Evolutionary conservation across 1,284 basidiomycete species (phyloP).

Genomic region (Microbotryomycetes sp.): DNA sequence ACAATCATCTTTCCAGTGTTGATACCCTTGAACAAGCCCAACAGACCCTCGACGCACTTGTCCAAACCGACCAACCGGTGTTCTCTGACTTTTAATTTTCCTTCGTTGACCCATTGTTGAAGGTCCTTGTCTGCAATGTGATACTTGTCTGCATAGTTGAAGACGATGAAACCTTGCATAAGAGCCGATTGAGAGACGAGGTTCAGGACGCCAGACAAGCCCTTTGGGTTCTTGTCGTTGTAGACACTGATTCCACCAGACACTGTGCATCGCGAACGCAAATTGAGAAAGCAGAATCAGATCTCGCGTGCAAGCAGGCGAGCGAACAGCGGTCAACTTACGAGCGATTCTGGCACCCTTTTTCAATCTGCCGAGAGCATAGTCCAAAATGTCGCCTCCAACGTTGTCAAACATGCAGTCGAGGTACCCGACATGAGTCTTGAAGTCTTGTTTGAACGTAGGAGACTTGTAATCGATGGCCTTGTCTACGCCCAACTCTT

Average conservation of each 20-base stretch:
- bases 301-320: too few species aligned
- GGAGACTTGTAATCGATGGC: conserved; percentile 77
- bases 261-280: neutral
- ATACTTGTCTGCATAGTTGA: conserved; percentile 50
- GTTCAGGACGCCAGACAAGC: conserved; percentile 44
- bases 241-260: conserved; percentile 12
- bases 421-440: conserved; percentile 47
- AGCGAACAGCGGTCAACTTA: neutral
- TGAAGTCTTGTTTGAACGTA: conserved; percentile 56
- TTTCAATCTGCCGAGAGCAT: conserved; percentile 64
- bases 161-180: conserved; percentile 73
- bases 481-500: conserved; percentile 69
- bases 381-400: conserved; percentile 64
- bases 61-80: conserved; percentile 22
- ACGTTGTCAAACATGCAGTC: conserved; percentile 75
- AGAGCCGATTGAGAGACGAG: conserved; percentile 68
- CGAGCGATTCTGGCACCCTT: conserved; percentile 63
- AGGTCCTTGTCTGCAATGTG: conserved; percentile 45
- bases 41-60: conserved; percentile 23
- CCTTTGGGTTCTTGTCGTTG: conserved; percentile 38
- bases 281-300: too few species aligned
- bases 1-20: conserved; percentile 35
- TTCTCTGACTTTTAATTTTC: conserved; percentile 73
- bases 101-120: conserved; percentile 50
- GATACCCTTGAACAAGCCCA: conserved; percentile 26